Percentiles rank a stretch among this genome's conserved stretches.
Evolutionary conservation across 192 early-diverging fungal species (phyloP).

Genomic region (Coemansia guatemalensis): DNA sequence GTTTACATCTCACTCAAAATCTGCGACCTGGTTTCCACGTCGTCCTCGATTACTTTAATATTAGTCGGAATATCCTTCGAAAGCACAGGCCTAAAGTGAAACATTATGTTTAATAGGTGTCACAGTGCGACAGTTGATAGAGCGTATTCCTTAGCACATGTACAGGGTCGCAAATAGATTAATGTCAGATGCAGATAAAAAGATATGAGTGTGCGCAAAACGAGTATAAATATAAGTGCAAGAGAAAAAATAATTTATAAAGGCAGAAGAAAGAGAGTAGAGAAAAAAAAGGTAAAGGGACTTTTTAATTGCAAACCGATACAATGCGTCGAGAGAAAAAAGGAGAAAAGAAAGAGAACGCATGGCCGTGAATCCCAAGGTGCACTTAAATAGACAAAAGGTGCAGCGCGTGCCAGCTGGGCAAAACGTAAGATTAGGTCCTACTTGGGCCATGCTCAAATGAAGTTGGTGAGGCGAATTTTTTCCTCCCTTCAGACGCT

Average conservation of each 20-base stretch:
- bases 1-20: slow-evolving; percentile 18
- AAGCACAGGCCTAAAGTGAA: slow-evolving; percentile 1
- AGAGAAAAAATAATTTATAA: slow-evolving; percentile 1
- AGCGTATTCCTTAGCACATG: neutral
- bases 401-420: neutral
- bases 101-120: neutral
- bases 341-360: neutral
- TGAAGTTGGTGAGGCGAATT: neutral
- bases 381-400: slow-evolving; percentile 4
- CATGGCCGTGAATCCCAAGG: neutral
- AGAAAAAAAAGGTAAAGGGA: neutral
- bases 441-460: neutral
- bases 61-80: slow-evolving; percentile 50
- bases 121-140: neutral
- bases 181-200: neutral
- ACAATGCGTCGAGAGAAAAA: slow-evolving; percentile 7
- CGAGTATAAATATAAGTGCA: slow-evolving; percentile 4
- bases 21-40: slow-evolving; percentile 36
- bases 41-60: slow-evolving; percentile 52
- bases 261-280: neutral
- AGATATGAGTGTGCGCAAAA: neutral
- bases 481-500: neutral
- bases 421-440: neutral
- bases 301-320: slow-evolving; percentile 2
- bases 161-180: neutral